phyloP scores from a whole-genome alignment of 179 eudicot species.

The Camellia oleifera region DNA sequence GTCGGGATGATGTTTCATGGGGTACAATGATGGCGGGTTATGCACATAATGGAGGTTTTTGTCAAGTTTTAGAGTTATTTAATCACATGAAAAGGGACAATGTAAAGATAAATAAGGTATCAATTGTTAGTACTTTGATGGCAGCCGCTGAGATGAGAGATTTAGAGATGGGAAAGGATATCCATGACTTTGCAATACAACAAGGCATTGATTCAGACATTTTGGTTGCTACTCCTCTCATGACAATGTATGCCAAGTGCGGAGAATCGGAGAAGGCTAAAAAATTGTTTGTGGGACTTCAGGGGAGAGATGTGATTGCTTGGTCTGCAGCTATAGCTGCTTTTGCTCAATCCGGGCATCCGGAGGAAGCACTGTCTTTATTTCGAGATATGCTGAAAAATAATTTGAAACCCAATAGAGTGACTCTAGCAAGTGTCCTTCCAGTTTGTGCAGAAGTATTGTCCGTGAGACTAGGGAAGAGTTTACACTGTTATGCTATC shows the following conservation, averaged over 20 bases:
- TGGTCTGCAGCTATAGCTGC: conserved; percentile 74
- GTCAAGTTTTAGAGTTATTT: conserved; percentile 47
- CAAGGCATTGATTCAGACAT: conserved; percentile 43
- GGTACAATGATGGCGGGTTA: conserved; percentile 74
- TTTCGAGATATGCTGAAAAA: conserved; percentile 55
- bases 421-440: conserved; percentile 58
- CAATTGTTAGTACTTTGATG: conserved; percentile 51
- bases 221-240: conserved; percentile 56
- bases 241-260: conserved; percentile 71
- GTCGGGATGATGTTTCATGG: conserved; percentile 62
- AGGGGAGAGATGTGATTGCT: conserved; percentile 58
- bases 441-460: conserved; percentile 60
- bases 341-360: conserved; percentile 53
- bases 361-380: conserved; percentile 43
- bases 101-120: conserved; percentile 48
- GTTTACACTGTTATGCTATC: conserved; percentile 61
- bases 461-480: conserved; percentile 45
- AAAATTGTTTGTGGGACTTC: conserved; percentile 40
- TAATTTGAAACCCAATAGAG: conserved; percentile 47
- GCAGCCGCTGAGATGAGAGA: conserved; percentile 66
- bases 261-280: conserved; percentile 49
- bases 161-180: conserved; percentile 44
- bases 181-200: conserved; percentile 45
- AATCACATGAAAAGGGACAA: conserved; percentile 41
- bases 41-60: conserved; percentile 42